Evolutionary conservation across 768 basidiomycete genomes (phyloP).

Genomic region (Podaxis mareebaensis): DNA sequence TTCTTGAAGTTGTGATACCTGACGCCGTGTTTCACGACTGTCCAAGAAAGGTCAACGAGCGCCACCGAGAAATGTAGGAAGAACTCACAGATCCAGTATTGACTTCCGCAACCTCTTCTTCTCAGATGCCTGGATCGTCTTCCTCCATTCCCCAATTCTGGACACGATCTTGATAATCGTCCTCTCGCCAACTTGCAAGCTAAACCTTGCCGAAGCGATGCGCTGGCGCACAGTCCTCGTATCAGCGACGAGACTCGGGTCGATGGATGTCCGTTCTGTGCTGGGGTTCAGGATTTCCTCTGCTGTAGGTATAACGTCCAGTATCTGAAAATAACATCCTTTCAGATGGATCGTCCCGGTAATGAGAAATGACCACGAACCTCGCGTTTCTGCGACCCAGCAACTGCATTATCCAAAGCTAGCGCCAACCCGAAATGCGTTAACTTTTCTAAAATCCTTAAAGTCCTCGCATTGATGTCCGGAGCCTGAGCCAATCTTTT

Average conservation of each 20-base stretch:
- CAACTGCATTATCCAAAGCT: conserved; percentile 62
- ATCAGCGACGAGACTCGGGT: conserved; percentile 52
- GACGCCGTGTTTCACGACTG: conserved; percentile 79
- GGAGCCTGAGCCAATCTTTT: conserved; percentile 36
- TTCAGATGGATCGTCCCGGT: not conserved
- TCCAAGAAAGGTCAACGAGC: conserved; percentile 5
- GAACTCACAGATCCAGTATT: conserved; percentile 68
- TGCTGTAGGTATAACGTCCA: conserved; percentile 57
- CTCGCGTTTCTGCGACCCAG: conserved; percentile 71
- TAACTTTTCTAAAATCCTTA: conserved; percentile 69
- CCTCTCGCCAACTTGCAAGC: conserved; percentile 63
- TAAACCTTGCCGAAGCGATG: conserved; percentile 57
- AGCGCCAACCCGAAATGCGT: conserved; percentile 69
- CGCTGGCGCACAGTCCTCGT: conserved; percentile 53
- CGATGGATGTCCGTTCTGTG: conserved; percentile 48
- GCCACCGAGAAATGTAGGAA: not conserved
- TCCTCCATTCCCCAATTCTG: conserved; percentile 73
- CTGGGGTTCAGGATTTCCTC: conserved; percentile 53
- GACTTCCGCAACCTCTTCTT: conserved; percentile 71
- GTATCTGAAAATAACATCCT: conserved; percentile 38
- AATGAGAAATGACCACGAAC: conserved; percentile 34
- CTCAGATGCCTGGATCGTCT: conserved; percentile 67
- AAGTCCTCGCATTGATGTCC: conserved; percentile 42
- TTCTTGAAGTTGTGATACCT: conserved; percentile 58
- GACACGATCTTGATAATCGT: conserved; percentile 61